These are phyloP conservation scores for Spathaspora girioi DNA, from an alignment of 805 yeast species.

Conservation along the genomic window DNA sequence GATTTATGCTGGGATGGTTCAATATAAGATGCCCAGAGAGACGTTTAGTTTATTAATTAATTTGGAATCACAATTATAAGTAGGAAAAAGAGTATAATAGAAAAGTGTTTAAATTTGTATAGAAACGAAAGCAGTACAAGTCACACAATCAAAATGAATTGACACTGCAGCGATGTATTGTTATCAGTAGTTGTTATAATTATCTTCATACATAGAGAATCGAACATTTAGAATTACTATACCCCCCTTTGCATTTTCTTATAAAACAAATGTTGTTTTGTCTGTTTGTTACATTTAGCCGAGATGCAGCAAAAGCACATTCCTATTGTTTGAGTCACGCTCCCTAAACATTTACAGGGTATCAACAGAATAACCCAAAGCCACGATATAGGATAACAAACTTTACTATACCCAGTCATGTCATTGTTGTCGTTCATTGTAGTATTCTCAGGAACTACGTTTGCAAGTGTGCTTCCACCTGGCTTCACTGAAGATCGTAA, in stretches of 20 bases:
- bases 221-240: too few species aligned
- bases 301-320: neutral
- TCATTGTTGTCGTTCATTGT: neutral
- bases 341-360: neutral
- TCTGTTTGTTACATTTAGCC: too few species aligned
- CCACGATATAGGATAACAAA: too few species aligned
- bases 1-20: conserved; percentile 93
- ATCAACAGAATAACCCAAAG: neutral
- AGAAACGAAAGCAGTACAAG: too few species aligned
- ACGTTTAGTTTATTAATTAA: conserved; percentile 68
- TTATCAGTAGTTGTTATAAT: too few species aligned
- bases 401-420: neutral
- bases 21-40: conserved; percentile 87
- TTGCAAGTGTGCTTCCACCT: neutral
- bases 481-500: neutral
- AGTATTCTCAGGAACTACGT: neutral
- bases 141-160: too few species aligned
- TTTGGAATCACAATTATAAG: conserved; percentile 49
- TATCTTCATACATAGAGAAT: too few species aligned
- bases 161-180: too few species aligned
- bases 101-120: neutral
- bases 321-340: neutral
- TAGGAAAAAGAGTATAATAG: neutral
- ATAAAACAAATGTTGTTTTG: too few species aligned
- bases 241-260: too few species aligned